Evolutionary conservation across 306 rosid species (phyloP), one percentile per base, ranked within the genome.

Genomic region (Biancaea sappan): DNA sequence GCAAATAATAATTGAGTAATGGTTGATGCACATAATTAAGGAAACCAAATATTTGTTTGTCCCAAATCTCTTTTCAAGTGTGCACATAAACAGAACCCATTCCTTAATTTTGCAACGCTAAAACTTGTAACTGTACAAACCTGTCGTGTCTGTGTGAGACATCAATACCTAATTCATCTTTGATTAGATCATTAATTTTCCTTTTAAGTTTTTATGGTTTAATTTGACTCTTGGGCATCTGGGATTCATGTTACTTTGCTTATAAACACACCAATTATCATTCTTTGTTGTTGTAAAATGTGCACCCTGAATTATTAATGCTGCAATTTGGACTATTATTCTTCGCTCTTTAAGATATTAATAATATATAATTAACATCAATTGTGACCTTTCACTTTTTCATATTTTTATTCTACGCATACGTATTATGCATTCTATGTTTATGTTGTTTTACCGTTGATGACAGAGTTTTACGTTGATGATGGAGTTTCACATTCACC

Each of bases 101-200:
- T 6, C 8, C 24, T 16, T 31, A 59, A 31, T 7, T 18, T 70
- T 35, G 28, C 10, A 47, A 46, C 40, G 60, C 48, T 43, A 72
- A 38, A 66, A 77, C 74, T 65, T 66, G 53, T 32, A 32, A 34
- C 66, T 32, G 8, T 13, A 60, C 38, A 82, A 71, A 73, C 66
- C 56, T 82, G 85, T 77, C 76, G 76, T 51, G 79, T 16, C 57
- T 59, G 32, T 59, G 61, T 10, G 79, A 59, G 82, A 82, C 85
- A 82, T 6, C 38, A 72, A 40, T 77, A 72, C n/a, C n/a, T n/a
- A 32, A 62, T 34, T 51, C 66, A 72, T 77, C 75, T 77, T 58
- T 72, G 76, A 65, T 50, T 65, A 57, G 66, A 69, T 57, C 74
- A 72, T 72, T 77, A 77, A 67, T 63, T 43, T 8, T 40, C 52